phyloP scores from a whole-genome alignment of 345 rosid genomes.

The Capsella bursapastoris region DNA sequence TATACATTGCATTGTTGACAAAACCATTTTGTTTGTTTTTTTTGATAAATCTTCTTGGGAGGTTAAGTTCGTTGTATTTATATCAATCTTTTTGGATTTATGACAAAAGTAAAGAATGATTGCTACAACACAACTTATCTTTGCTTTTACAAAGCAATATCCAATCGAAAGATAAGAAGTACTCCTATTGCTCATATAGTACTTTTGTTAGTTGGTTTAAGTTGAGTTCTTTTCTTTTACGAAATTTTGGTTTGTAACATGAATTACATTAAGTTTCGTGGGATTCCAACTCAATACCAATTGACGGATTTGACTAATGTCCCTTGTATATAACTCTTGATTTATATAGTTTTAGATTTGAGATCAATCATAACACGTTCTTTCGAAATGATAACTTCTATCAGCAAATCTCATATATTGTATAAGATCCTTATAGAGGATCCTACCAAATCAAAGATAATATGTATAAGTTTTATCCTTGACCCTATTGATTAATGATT shows the following conservation, averaged over 20 bases:
- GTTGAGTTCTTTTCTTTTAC: background rate
- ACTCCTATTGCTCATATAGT: background rate
- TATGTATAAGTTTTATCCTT: no score
- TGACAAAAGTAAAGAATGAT: background rate
- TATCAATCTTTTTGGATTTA: background rate
- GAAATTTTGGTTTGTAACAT: background rate
- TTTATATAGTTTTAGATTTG: no score
- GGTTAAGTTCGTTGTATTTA: constrained; percentile 27
- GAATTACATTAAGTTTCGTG: background rate
- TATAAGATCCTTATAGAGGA: no score
- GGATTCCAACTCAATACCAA: background rate
- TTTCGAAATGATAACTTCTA: no score
- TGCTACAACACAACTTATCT: constrained; percentile 5
- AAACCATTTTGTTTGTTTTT: constrained; percentile 6
- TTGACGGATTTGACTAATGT: background rate
- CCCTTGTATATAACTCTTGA: background rate
- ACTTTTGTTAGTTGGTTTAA: background rate
- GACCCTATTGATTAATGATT: no score
- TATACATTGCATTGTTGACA: constrained; percentile 41
- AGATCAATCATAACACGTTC: no score
- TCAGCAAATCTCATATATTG: no score
- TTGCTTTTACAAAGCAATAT: background rate
- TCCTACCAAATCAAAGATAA: no score
- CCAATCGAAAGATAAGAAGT: background rate
- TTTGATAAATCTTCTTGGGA: constrained; percentile 5